Conservation (phyloP, 2,329 filamentous ascomycete species). For the Cyphellophora attinorum region DNA sequence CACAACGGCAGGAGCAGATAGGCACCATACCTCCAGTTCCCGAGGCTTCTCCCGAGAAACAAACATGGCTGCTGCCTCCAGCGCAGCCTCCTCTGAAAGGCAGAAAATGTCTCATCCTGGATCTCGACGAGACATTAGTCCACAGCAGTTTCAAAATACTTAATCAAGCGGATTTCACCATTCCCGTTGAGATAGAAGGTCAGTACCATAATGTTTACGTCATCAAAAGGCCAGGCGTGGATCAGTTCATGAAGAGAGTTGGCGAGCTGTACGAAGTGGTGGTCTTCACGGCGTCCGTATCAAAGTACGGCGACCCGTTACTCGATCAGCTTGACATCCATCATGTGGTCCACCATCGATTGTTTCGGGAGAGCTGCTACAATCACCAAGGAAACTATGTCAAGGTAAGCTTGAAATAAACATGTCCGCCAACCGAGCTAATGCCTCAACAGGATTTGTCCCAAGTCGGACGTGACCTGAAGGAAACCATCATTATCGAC, state of each 20-base stretch:
- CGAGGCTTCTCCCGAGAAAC: conserved; percentile 35
- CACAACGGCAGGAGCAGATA: conserved; percentile 32
- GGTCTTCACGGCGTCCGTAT: conserved; percentile 96
- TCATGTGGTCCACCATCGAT: conserved; percentile 85
- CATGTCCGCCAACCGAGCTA: too few species aligned
- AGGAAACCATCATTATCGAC: conserved; percentile 98
- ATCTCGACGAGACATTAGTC: conserved; percentile 92
- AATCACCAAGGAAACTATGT: conserved; percentile 99
- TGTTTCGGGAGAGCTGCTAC: conserved; percentile 98
- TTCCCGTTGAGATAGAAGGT: conserved; percentile 96
- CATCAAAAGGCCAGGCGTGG: conserved; percentile 96
- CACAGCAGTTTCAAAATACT: conserved; percentile 99
- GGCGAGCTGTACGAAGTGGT: conserved; percentile 97
- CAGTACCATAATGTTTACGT: conserved; percentile 99
- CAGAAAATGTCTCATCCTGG: conserved; percentile 87
- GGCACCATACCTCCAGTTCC: conserved; percentile 30
- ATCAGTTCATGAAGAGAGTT: conserved; percentile 97
- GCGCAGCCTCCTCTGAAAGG: conserved; percentile 70
- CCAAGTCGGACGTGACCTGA: conserved; percentile 87
- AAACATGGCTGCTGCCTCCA: conserved; percentile 71
- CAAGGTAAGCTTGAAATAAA: conserved; percentile 54
- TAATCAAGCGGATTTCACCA: conserved; percentile 96
- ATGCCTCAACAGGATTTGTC: conserved; percentile 60
- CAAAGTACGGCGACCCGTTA: conserved; percentile 96
- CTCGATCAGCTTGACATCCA: conserved; percentile 96